phyloP scores from a whole-genome alignment of 305 asterid genomes.

The Andrographis paniculata region DNA sequence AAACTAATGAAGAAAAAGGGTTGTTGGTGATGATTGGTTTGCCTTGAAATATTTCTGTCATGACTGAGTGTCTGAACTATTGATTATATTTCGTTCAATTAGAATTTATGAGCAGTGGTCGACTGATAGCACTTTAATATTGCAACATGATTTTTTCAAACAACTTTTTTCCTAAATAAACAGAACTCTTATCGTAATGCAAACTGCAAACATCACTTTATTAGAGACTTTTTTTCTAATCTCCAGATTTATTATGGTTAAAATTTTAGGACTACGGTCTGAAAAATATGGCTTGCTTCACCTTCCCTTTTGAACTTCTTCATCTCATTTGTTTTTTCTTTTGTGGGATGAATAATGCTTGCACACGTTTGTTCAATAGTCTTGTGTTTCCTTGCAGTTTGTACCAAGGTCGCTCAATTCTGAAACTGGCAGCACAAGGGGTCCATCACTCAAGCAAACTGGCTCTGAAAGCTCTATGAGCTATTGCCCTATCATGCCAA shows the following conservation, averaged over 20 bases:
- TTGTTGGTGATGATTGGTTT: background rate
- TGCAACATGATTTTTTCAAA: too few relatives aligned
- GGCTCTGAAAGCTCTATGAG: constrained; percentile 48
- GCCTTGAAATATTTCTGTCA: background rate
- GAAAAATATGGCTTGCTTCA: too few relatives aligned
- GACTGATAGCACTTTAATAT: too few relatives aligned
- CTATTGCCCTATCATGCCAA: background rate
- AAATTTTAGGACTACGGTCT: too few relatives aligned
- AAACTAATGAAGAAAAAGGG: constrained; percentile 1
- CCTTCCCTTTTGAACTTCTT: too few relatives aligned
- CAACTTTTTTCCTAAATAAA: too few relatives aligned
- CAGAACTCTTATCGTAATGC: too few relatives aligned
- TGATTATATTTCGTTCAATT: background rate
- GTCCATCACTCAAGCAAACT: constrained; percentile 64
- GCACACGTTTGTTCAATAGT: background rate
- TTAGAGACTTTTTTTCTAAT: too few relatives aligned
- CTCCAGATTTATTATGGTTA: too few relatives aligned
- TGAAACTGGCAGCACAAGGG: constrained; percentile 63
- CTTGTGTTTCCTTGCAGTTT: constrained; percentile 46
- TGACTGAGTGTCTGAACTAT: background rate
- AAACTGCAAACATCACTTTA: too few relatives aligned
- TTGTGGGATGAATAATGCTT: background rate
- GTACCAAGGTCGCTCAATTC: constrained; percentile 62
- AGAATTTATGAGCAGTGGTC: too few relatives aligned
- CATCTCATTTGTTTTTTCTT: background rate